These are phyloP conservation scores for Coemansia sp. DNA, from an alignment of 371 early-diverging fungal genomes.

Conservation along the genomic window DNA sequence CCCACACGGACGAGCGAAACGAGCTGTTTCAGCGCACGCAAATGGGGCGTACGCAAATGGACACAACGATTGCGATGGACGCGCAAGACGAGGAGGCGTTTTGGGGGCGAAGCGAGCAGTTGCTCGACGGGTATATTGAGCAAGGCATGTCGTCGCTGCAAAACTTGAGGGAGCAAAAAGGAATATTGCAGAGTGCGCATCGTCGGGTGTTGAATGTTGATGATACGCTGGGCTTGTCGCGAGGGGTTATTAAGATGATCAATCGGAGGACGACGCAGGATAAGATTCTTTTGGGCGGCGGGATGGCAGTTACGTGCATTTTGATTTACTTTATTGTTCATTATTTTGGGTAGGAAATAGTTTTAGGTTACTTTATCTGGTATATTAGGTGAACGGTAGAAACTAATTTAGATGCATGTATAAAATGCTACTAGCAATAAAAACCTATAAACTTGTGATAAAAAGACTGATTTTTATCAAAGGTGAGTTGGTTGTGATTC, in stretches of 20 bases:
- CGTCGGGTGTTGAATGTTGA: slow-evolving; percentile 37
- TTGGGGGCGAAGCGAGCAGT: slow-evolving; percentile 33
- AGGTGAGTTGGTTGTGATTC: too few species aligned
- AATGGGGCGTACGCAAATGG: slow-evolving; percentile 10
- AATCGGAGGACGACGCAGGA: slow-evolving; percentile 49
- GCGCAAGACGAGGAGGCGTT: slow-evolving; percentile 31
- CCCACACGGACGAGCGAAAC: slow-evolving; percentile 11
- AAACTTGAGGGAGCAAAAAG: slow-evolving; percentile 39
- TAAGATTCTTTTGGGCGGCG: slow-evolving; percentile 40
- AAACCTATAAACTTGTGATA: too few species aligned
- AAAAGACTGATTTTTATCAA: too few species aligned
- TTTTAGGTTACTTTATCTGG: too few species aligned
- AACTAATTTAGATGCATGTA: not conserved
- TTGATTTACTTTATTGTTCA: slow-evolving; percentile 46
- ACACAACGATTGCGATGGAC: slow-evolving; percentile 39
- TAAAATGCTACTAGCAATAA: not conserved
- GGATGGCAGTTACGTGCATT: slow-evolving; percentile 33
- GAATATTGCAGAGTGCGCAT: slow-evolving; percentile 29
- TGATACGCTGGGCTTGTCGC: slow-evolving; percentile 40
- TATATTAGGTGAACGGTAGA: too few species aligned
- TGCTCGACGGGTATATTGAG: slow-evolving; percentile 39
- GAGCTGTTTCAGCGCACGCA: slow-evolving; percentile 31
- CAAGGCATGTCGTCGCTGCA: slow-evolving; percentile 46
- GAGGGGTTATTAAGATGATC: slow-evolving; percentile 39
- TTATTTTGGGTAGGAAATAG: slow-evolving; percentile 23